phyloP scores from a whole-genome alignment of 2,329 filamentous ascomycete genomes.

The Westerdykella aurantiaca region DNA sequence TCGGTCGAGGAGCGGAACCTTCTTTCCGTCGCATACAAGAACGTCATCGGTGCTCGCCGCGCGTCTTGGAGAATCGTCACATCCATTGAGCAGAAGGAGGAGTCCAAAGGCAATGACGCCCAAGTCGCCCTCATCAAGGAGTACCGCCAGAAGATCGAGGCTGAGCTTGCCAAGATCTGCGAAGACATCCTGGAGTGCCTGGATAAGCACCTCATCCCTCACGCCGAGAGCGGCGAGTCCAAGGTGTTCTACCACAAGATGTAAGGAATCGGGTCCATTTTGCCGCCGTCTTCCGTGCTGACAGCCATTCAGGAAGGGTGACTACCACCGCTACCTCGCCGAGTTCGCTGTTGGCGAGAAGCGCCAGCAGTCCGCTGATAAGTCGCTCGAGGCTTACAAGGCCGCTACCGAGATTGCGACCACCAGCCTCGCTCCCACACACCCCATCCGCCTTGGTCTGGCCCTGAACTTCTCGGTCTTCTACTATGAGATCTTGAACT shows the following conservation, averaged over 20 bases:
- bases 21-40: conserved; percentile 97
- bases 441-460: conserved; percentile 87
- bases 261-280: conserved; percentile 47
- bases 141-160: conserved; percentile 98
- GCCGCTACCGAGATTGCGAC: conserved; percentile 83
- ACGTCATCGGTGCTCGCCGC: conserved; percentile 93
- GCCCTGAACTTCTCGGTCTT: conserved; percentile 97
- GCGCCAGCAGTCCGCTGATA: conserved; percentile 89
- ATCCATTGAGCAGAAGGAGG: conserved; percentile 99
- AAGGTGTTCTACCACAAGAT: conserved; percentile 99
- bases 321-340: conserved; percentile 98
- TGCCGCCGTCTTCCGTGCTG: neutral
- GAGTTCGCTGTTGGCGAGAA: conserved; percentile 93
- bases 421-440: conserved; percentile 82
- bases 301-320: conserved; percentile 72
- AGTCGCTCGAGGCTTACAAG: conserved; percentile 97
- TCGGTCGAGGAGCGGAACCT: conserved; percentile 94
- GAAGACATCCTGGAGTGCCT: conserved; percentile 94
- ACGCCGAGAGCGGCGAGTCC: conserved; percentile 90
- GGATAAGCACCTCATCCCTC: conserved; percentile 88
- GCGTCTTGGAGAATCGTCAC: conserved; percentile 98
- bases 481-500: conserved; percentile 99
- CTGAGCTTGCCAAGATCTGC: conserved; percentile 94
- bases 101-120: conserved; percentile 93
- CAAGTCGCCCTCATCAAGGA: conserved; percentile 93